Evolutionary conservation across 495 filamentous ascomycete species (phyloP), one percentile per base, ranked within the genome.

Genomic region (Aspergillus nidulans): DNA sequence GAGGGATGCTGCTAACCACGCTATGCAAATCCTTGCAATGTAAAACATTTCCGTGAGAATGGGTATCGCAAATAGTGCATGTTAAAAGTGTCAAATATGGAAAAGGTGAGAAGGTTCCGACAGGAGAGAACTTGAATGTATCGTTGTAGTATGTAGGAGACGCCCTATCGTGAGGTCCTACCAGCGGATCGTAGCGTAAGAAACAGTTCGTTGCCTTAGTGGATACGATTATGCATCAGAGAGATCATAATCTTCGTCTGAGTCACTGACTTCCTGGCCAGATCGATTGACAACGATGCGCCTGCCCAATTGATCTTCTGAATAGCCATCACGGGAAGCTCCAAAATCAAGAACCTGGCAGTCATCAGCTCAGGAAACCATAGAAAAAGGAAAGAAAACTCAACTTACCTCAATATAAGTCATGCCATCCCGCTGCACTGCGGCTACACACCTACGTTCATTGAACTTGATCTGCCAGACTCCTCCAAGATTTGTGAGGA

Each of bases 391-490:
- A 45, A 23, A 41, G 3, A 13, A n/a, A 16, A 9, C 10, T n/a
- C n/a, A n/a, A 71, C 86, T 78, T 68, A 97, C 94, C 84, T 99
- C 94, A 45, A 99, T 90, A 64, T 96, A 97, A 5, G 95, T 97
- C 62, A 95, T 65, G 58, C 84, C 85, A 49, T 95, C 89, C 40
- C 94, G 80, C 76, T 99, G 95, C 57, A 99, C 94, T 26, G 94
- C 94, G 46, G 94, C 94, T 41, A 99, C 94, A 69, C 94, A 99
- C 69, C 91, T 78, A 55, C 94, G 81, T 66, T 95, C 89, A 67
- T 99, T 91, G 71, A 99, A 99, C 65, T 91, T 91, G 63, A 99
- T 94, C 73, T 99, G 94, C 94, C 94, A 99, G 38, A 99, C 94
- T 8, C 91, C 90, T 61, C 86, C 91, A 52, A 99, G 78, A 65